These are phyloP conservation scores for Antonospora locustae DNA, from an alignment of 371 early-diverging fungal genomes.

Conservation along the genomic window DNA sequence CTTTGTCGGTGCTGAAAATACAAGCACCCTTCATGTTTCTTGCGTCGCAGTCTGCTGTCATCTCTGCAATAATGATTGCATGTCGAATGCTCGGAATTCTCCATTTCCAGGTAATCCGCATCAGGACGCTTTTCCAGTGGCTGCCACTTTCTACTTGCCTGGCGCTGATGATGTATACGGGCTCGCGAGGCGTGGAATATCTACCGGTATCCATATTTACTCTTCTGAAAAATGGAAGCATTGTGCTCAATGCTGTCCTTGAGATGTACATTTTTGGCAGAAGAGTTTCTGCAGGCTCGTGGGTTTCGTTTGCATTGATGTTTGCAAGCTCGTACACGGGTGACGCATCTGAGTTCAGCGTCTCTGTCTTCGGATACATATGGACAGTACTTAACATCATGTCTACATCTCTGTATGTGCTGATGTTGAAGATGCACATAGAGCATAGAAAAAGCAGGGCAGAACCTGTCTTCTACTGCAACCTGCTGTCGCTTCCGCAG, in stretches of 20 bases:
- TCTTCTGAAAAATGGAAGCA: constrained; percentile 89
- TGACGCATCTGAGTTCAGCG: constrained; percentile 62
- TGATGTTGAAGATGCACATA: constrained; percentile 72
- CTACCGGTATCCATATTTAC: constrained; percentile 74
- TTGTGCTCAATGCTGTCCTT: constrained; percentile 80
- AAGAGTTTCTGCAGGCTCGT: constrained; percentile 59
- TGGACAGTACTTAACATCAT: constrained; percentile 81
- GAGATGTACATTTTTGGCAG: constrained; percentile 70
- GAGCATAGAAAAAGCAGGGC: constrained; percentile 67
- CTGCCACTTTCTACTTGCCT: constrained; percentile 68
- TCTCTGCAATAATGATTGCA: constrained; percentile 13
- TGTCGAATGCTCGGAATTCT: constrained; percentile 54
- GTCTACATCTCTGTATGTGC: constrained; percentile 70
- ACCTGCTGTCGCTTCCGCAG: constrained; percentile 69
- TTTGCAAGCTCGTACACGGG: constrained; percentile 77
- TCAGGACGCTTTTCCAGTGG: constrained; percentile 61
- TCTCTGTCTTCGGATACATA: constrained; percentile 59
- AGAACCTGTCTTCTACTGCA: constrained; percentile 88
- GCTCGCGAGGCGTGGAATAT: constrained; percentile 74
- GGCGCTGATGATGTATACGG: constrained; percentile 87
- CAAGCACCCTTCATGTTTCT: constrained; percentile 39
- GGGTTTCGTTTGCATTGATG: constrained; percentile 71
- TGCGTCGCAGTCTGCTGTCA: constrained; percentile 39
- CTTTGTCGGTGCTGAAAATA: constrained; percentile 33
- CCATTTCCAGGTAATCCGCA: constrained; percentile 59